phyloP scores from a whole-genome alignment of 371 early-diverging fungal genomes.

The Apophysomyces trapeziformis region DNA sequence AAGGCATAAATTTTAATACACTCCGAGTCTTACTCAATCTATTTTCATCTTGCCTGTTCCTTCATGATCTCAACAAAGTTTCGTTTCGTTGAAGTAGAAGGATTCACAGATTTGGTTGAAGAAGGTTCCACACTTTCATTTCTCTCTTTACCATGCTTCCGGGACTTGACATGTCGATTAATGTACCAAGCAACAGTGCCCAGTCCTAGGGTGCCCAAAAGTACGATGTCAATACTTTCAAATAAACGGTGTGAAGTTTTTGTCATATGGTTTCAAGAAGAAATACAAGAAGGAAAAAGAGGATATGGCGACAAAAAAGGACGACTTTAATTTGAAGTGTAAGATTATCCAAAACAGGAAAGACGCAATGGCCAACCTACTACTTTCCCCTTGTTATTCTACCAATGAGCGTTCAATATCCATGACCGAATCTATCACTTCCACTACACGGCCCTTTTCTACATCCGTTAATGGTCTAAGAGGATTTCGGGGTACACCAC shows the following conservation, averaged over 20 bases:
- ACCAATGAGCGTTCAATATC: not conserved
- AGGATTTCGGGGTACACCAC: constrained; percentile 45
- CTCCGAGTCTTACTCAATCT: not conserved
- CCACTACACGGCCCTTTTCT: not conserved
- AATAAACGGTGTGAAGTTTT: constrained; percentile 9
- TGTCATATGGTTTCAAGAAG: constrained; percentile 7
- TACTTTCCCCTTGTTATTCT: not conserved
- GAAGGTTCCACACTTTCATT: not conserved
- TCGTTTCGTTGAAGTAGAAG: constrained; percentile 42
- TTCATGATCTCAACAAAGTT: constrained; percentile 72
- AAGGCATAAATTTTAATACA: constrained; percentile 1
- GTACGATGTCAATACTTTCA: constrained; percentile 16
- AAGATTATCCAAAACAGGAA: not conserved
- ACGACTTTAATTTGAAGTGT: constrained; percentile 1
- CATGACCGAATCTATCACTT: not conserved
- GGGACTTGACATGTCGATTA: constrained; percentile 2
- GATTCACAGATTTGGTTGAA: not conserved
- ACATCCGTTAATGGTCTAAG: constrained; percentile 24
- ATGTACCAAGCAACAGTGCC: constrained; percentile 21
- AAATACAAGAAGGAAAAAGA: constrained; percentile 10
- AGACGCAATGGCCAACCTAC: not conserved
- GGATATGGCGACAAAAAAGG: not conserved
- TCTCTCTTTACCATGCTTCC: not conserved
- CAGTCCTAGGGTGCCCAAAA: constrained; percentile 21
- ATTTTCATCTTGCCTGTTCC: constrained; percentile 49